Evolutionary conservation across 164 flowering plant species (phyloP), one percentile per base, ranked within the genome.

Genomic region (Stephania cephalantha): DNA sequence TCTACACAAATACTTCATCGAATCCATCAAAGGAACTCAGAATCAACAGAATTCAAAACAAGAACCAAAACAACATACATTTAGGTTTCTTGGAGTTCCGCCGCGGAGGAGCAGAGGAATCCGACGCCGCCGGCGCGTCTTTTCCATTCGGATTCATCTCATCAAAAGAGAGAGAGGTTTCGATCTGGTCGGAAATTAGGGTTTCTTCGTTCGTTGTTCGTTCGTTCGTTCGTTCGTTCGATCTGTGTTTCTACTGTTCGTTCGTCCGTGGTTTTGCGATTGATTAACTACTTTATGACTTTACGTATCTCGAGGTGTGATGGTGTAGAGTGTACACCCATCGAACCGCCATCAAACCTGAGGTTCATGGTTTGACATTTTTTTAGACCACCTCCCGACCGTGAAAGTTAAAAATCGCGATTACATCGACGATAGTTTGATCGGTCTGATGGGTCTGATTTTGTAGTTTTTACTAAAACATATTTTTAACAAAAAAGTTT

Each of bases 41-140:
- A 61, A 61, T 20, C 22, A 9, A 61, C 8, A 61, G 66, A 61
- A 61, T 15, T 6, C 20, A 42, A 50, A 65, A 73, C 25, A 13
- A 80, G 52, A 20, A 22, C 46, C 46, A 73, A 70, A 65, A 20
- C 3, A 61, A 79, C 53, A 70, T 18, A 81, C 83, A 81, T 74
- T 78, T 78, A 9, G 83, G 83, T 71, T 78, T 81, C 81, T 79
- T 81, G 67, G 83, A 78, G 46, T 78, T 81, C 74, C 83, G 71
- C 72, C 50, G 76, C 9, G 83, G n/a, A 52, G 83, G n/a, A 52
- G 77, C 77, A 10, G 67, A 29, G 42, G 81, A 22, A 69, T 81
- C 79, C 17, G 64, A 31, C 9, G 72, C n/a, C 72, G 76, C 81
- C 64, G 75, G 75, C 22, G 45, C 70, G 70, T 45, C 79, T 44